A percentile compares a stretch with the other conserved stretches of the same genome.
These are phyloP conservation scores for Priceomyces fermenticarens DNA, from an alignment of 805 yeast species.

Conservation along the genomic window DNA sequence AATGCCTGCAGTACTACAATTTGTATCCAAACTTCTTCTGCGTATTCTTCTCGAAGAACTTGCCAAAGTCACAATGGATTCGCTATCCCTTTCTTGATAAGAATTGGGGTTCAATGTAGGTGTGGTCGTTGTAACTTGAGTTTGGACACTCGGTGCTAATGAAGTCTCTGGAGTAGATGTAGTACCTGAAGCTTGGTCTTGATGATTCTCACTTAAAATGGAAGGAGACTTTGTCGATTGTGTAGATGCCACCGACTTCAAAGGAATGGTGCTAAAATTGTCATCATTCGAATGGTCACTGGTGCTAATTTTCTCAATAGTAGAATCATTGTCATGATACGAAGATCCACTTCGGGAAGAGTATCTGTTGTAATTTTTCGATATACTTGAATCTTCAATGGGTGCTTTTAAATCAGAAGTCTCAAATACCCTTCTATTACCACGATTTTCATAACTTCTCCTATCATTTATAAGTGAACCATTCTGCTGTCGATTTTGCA, in stretches of 20 bases:
- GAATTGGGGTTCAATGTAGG: slow-evolving; percentile 3
- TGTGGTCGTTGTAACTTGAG: background rate
- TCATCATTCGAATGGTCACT: slow-evolving; percentile 25
- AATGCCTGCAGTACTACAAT: slow-evolving; percentile 65
- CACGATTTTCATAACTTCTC: background rate
- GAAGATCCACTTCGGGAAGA: slow-evolving; percentile 4
- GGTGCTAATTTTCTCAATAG: slow-evolving; percentile 7
- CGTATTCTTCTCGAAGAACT: slow-evolving; percentile 36
- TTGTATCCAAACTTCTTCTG: slow-evolving; percentile 47
- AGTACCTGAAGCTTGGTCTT: slow-evolving; percentile 29
- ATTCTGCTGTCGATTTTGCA: slow-evolving; percentile 23
- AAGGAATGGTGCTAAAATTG: slow-evolving; percentile 47
- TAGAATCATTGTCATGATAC: slow-evolving; percentile 6
- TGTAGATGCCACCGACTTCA: slow-evolving; percentile 42
- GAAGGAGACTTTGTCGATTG: slow-evolving; percentile 41
- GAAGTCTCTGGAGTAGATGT: slow-evolving; percentile 53
- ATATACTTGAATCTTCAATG: too few species aligned
- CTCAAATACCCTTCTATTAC: too few species aligned
- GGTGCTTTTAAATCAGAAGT: too few species aligned
- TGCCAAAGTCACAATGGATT: slow-evolving; percentile 42
- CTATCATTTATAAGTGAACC: background rate
- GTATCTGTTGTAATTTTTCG: background rate
- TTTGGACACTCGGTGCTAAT: slow-evolving; percentile 39
- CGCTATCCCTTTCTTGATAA: slow-evolving; percentile 28
- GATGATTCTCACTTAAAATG: slow-evolving; percentile 28